phyloP scores from a whole-genome alignment of 768 basidiomycete species.

The Psilocybe azurescens region DNA sequence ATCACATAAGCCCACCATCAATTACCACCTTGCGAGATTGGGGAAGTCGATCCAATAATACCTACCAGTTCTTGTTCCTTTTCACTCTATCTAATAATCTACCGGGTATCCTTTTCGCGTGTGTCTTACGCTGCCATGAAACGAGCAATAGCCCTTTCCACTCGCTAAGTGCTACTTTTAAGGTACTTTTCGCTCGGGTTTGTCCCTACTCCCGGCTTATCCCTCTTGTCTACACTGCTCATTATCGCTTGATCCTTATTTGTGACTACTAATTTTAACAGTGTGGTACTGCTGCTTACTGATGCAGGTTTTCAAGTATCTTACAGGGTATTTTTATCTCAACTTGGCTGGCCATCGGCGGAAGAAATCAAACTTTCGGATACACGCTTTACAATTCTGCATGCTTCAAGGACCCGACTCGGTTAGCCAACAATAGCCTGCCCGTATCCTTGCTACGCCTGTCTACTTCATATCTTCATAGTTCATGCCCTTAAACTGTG shows the following conservation, averaged over 20 bases:
- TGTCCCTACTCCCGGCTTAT: too few relatives aligned
- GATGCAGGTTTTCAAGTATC: too few relatives aligned
- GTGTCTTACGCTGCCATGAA: not conserved
- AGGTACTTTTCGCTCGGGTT: not conserved
- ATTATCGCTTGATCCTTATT: not conserved
- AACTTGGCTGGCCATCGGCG: not conserved
- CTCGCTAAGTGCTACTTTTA: not conserved
- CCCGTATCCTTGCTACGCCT: not conserved
- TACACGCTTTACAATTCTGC: not conserved
- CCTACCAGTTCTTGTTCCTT: constrained; percentile 12
- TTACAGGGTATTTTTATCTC: not conserved
- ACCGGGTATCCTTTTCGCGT: not conserved
- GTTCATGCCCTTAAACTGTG: not conserved
- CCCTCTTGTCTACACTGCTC: not conserved
- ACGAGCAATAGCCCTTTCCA: not conserved
- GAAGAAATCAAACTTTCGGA: not conserved
- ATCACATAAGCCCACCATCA: constrained; percentile 77
- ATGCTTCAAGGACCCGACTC: not conserved
- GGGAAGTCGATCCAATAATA: constrained; percentile 73
- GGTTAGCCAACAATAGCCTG: not conserved
- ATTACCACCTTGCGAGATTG: constrained; percentile 87
- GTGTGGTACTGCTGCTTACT: too few relatives aligned
- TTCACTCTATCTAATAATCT: not conserved
- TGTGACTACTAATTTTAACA: too few relatives aligned
- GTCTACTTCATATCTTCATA: not conserved